Evolutionary conservation across 257 asterid species (phyloP), one percentile per base, ranked within the genome.

Genomic region (Craterostigma plantagineum): DNA sequence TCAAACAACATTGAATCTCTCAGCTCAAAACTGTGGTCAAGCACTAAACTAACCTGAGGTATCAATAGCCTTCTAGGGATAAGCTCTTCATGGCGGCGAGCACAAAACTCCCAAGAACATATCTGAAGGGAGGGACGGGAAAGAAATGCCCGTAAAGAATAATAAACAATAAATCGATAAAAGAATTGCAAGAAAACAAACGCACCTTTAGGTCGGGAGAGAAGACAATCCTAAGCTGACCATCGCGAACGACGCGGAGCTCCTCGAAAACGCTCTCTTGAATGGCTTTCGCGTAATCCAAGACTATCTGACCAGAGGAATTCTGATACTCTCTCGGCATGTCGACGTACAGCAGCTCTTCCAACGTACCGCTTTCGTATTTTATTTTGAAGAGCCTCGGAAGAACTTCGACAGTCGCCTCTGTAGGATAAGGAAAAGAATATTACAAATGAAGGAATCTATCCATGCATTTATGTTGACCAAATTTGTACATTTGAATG

Each of bases 261-360:
- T 79, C 92, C 82, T 90, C 98, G 52, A 90, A 90, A 49, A 90
- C 92, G 52, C 95, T 83, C 79, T 90, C 92, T 63, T 90, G 98
- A 49, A 79, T 79, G 42, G 98, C 98, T 63, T 90, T 90, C 33
- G 95, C 95, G 42, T 79, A 83, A 59, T 79, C 95, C 33, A 83
- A 69, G 59, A 83, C 95, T 45, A 83, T 83, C 48, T 83, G 95
- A 35, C 95, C 95, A 3, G 98, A 71, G 10, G 95, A 55, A 67
- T 83, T 83, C 60, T 70, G 95, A 72, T 83, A 90, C 63, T 90
- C 98, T 34, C 80, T 64, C 9, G 98, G 98, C 98, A 90, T 90
- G 57, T 90, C 98, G 38, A 90, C 86, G 64, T 83, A 90, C 57
- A 90, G 95, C 43, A 90, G 61, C 48, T 90, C 98, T 67, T 90